phyloP scores from a whole-genome alignment of 176 grass and related monocot genomes.

The Metroxylon sagu region DNA sequence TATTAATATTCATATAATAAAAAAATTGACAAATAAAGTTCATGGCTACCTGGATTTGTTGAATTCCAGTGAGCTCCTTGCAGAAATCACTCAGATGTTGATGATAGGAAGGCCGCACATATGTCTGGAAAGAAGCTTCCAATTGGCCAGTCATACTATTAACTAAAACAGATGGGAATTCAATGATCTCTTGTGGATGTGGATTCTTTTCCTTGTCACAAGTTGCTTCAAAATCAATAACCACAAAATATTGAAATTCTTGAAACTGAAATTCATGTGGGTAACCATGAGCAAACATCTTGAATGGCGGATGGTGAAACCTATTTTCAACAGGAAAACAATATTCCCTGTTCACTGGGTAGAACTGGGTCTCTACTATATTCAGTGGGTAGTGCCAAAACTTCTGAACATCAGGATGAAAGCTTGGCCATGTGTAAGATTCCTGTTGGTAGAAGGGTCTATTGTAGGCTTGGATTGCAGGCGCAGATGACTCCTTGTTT shows the following conservation, averaged over 20 bases:
- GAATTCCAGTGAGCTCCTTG: slow-evolving; percentile 96
- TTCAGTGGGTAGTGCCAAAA: slow-evolving; percentile 33
- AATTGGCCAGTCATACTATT: slow-evolving; percentile 88
- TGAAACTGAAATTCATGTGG: slow-evolving; percentile 61
- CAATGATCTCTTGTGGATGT: slow-evolving; percentile 95
- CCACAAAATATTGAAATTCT: slow-evolving; percentile 98
- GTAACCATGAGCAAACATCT: slow-evolving; percentile 53
- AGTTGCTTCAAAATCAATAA: slow-evolving; percentile 98
- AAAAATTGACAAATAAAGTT: slow-evolving; percentile 11
- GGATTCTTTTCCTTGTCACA: slow-evolving; percentile 85
- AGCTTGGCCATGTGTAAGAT: slow-evolving; percentile 38
- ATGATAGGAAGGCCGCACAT: slow-evolving; percentile 77
- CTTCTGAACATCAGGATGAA: slow-evolving; percentile 53
- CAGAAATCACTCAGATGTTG: slow-evolving; percentile 88
- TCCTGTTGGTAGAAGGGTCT: slow-evolving; percentile 53
- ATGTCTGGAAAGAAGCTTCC: slow-evolving; percentile 96
- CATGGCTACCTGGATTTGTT: slow-evolving; percentile 80
- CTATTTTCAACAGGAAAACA: slow-evolving; percentile 42
- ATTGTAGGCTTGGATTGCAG: slow-evolving; percentile 46
- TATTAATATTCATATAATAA: too few relatives aligned
- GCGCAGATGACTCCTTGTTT: slow-evolving; percentile 33
- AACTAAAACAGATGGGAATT: slow-evolving; percentile 97
- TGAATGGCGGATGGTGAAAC: slow-evolving; percentile 49
- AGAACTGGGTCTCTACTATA: slow-evolving; percentile 40
- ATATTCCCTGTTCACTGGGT: slow-evolving; percentile 50